These are phyloP conservation scores for Catenaria anguillulae DNA, from an alignment of 371 early-diverging fungal genomes.

Conservation along the genomic window DNA sequence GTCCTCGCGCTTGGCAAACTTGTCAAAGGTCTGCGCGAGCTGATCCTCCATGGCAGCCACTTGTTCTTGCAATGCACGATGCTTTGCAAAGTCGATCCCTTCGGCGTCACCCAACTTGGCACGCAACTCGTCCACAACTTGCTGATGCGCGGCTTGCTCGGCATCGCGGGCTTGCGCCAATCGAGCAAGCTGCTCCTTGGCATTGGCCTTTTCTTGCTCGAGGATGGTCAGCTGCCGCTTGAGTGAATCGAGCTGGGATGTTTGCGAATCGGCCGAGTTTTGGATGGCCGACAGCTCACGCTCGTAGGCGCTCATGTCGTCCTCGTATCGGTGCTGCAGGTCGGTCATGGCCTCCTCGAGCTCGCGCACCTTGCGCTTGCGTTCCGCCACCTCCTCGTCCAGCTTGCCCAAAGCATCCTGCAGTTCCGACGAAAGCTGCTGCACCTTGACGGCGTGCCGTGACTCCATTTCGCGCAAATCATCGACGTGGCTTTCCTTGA, in stretches of 20 bases:
- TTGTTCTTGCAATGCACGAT: not conserved
- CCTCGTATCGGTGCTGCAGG: not conserved
- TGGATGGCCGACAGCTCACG: not conserved
- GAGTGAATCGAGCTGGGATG: not conserved
- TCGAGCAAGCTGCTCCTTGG: not conserved
- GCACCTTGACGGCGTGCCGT: constrained; percentile 7
- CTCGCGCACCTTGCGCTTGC: constrained; percentile 7
- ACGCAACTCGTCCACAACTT: not conserved
- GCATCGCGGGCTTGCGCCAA: not conserved
- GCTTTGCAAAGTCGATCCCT: not conserved
- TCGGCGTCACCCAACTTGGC: not conserved
- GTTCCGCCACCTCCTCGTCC: constrained; percentile 12
- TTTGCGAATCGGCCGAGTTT: not conserved
- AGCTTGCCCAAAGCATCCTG: constrained; percentile 1
- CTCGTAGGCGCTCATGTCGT: not conserved
- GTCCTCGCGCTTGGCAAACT: constrained; percentile 1
- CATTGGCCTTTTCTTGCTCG: not conserved
- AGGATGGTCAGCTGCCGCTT: not conserved
- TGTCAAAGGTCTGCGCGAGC: not conserved
- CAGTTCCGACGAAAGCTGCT: constrained; percentile 11
- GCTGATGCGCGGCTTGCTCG: not conserved
- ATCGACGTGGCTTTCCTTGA: not conserved
- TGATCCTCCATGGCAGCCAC: not conserved
- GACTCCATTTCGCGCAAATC: constrained; percentile 10
- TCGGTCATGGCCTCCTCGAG: constrained; percentile 13